Base-by-base conservation (phyloP, 352 stramenopile species). In the Phytopythium cucurbitacearum region DNA sequence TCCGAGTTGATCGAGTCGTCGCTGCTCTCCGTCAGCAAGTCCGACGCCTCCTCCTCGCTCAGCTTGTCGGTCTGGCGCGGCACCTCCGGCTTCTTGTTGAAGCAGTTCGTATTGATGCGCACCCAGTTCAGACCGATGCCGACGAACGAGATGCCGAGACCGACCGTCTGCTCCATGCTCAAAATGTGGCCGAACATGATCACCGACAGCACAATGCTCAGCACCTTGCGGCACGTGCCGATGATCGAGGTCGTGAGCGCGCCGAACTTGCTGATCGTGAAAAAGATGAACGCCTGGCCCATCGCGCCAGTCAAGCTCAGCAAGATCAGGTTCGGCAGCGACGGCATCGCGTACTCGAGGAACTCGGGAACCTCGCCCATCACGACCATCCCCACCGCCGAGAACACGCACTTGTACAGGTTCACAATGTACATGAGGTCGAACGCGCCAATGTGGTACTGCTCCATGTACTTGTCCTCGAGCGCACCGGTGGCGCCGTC, bases 351-450 rank as follows among this genome's bases (percentile, higher is more conserved):
- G 44, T 87, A 73, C 44, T 85, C 62, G n/a, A 91, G 41, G 40
- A 88, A 86, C 3, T 71, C 64, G 0, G 71, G 73, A 7, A 91
- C 63, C 53, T 92, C 81, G 11, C 77, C 74, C 53, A 85, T 87
- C 40, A 83, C 62, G 33, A 90, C 74, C 78, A 90, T 87, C 1
- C 82, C 82, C 5, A 73, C 57, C 6, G 57, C 73, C 5, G 80
- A 70, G 51, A 93, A 94, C 15, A 84, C 36, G 8, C 72, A 73
- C 69, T 93, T 94, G 72, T 85, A 94, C 48, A 89, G 74, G 69
- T 89, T 92, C 52, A 94, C 78, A n/a, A 80, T 67, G 67, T 89
- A 93, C 84, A 94, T 94, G 40, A 94, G 67, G 53, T 92, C 82
- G 56, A 94, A 94, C 4, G 84, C 73, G 21, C 82, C 81, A 36